Conservation (phyloP, 2,329 filamentous ascomycete genomes). For the Rhynchosporium secalis region DNA sequence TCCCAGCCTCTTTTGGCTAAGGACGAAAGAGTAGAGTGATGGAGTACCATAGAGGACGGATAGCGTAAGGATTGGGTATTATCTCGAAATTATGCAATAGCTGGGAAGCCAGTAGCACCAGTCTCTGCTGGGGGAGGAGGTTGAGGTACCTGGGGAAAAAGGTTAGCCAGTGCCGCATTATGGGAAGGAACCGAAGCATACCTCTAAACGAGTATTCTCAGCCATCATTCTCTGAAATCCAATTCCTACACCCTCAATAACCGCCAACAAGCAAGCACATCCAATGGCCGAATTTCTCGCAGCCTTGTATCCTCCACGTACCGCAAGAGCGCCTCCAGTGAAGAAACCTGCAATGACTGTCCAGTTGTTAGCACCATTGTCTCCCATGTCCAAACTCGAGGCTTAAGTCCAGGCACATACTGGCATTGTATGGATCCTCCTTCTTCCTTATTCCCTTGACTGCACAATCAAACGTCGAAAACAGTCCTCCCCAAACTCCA, state of each 20-base stretch:
- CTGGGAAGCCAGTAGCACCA: slow-evolving; percentile 37
- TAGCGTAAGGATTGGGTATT: slow-evolving; percentile 24
- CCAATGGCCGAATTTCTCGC: slow-evolving; percentile 95
- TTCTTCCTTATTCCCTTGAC: slow-evolving; percentile 93
- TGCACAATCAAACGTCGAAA: slow-evolving; percentile 94
- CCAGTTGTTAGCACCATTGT: slow-evolving; percentile 22
- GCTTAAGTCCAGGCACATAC: slow-evolving; percentile 42
- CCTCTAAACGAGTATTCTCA: slow-evolving; percentile 81
- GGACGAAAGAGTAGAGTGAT: slow-evolving; percentile 40
- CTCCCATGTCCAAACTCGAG: not conserved
- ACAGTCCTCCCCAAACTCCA: slow-evolving; percentile 94
- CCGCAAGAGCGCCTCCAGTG: slow-evolving; percentile 87
- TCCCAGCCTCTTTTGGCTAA: slow-evolving; percentile 31
- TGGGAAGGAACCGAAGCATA: slow-evolving; percentile 40
- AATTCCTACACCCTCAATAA: slow-evolving; percentile 97
- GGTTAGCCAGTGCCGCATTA: slow-evolving; percentile 13
- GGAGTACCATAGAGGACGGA: slow-evolving; percentile 28
- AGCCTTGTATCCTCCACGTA: slow-evolving; percentile 88
- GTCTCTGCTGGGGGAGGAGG: slow-evolving; percentile 38
- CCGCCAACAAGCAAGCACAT: slow-evolving; percentile 88
- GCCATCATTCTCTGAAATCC: slow-evolving; percentile 94
- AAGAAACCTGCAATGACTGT: slow-evolving; percentile 90
- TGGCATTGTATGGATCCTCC: slow-evolving; percentile 98
- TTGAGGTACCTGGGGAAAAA: slow-evolving; percentile 31
- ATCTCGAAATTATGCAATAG: slow-evolving; percentile 31